A percentile compares a stretch with the other conserved stretches of the same genome.
Conservation (phyloP, 2,329 filamentous ascomycete species). For the Zymoseptoria tritici region DNA sequence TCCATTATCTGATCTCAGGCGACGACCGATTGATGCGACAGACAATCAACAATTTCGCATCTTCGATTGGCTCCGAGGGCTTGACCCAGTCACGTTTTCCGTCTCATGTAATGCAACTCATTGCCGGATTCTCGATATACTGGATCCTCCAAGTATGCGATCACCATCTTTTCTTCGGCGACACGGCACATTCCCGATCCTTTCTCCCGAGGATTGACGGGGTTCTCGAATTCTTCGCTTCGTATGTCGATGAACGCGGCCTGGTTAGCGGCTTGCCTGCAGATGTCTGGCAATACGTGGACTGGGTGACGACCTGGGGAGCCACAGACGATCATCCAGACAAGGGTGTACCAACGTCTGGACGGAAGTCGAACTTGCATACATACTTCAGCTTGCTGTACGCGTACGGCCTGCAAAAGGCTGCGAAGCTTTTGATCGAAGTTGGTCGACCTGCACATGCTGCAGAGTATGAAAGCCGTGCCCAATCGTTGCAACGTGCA, state of each 20-base stretch:
- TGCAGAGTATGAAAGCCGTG: slow-evolving; percentile 27
- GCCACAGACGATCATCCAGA: slow-evolving; percentile 26
- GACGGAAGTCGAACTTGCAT: slow-evolving; percentile 31
- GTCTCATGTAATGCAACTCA: slow-evolving; percentile 32
- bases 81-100: slow-evolving; percentile 33
- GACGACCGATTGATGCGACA: slow-evolving; percentile 24
- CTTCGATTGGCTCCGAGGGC: slow-evolving; percentile 20
- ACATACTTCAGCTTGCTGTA: slow-evolving; percentile 39
- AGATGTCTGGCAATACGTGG: slow-evolving; percentile 33
- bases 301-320: slow-evolving; percentile 26
- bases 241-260: slow-evolving; percentile 22
- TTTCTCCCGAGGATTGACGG: slow-evolving; percentile 31
- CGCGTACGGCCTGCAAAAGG: slow-evolving; percentile 31
- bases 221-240: slow-evolving; percentile 30
- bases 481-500: slow-evolving; percentile 19
- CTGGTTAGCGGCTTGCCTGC: slow-evolving; percentile 23
- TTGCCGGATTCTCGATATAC: slow-evolving; percentile 34
- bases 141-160: slow-evolving; percentile 34
- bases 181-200: slow-evolving; percentile 23
- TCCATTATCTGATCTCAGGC: slow-evolving; percentile 24
- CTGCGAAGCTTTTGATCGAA: slow-evolving; percentile 27
- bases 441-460: slow-evolving; percentile 30
- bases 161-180: slow-evolving; percentile 33
- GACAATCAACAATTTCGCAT: slow-evolving; percentile 19
- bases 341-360: slow-evolving; percentile 36